phyloP scores from a whole-genome alignment of 176 grass and related monocot species.

The Themeda triandra region DNA sequence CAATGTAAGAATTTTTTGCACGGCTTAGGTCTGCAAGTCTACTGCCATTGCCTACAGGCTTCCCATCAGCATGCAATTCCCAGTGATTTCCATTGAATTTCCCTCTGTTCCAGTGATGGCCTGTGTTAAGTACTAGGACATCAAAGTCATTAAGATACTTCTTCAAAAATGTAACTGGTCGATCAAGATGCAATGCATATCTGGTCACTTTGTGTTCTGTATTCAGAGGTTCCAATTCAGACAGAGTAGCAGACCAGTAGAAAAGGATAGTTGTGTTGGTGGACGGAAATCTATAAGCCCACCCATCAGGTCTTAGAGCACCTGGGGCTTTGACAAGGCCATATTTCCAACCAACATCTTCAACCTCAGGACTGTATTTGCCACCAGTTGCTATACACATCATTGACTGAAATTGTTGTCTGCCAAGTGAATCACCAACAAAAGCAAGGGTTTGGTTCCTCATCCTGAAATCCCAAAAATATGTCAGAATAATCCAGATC shows the following conservation, averaged over 20 bases:
- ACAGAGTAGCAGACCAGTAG: conserved; percentile 97
- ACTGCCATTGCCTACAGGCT: conserved; percentile 40
- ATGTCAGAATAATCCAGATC: conserved; percentile 27
- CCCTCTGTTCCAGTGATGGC: conserved; percentile 98
- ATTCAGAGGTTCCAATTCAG: conserved; percentile 80
- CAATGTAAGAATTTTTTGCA: conserved; percentile 76
- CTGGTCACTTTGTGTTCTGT: conserved; percentile 38
- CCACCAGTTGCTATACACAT: conserved; percentile 92
- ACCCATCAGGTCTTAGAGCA: conserved; percentile 83
- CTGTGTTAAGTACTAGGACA: conserved; percentile 90
- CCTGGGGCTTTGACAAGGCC: conserved; percentile 80
- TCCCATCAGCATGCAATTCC: conserved; percentile 71
- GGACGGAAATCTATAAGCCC: conserved; percentile 78
- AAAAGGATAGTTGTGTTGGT: conserved; percentile 90
- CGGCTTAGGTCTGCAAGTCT: conserved; percentile 47
- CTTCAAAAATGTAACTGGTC: conserved; percentile 80
- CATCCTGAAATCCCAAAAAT: conserved; percentile 53
- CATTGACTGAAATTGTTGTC: conserved; percentile 96
- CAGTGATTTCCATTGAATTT: conserved; percentile 87
- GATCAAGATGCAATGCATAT: conserved; percentile 90
- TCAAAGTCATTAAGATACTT: conserved; percentile 67
- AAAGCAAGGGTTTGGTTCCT: conserved; percentile 83
- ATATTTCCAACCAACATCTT: conserved; percentile 80
- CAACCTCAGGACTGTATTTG: conserved; percentile 49
- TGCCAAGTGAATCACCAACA: conserved; percentile 94